Percentiles rank a stretch among this genome's conserved stretches.
Conservation (phyloP, 768 basidiomycete genomes). For the Termitomyces sp. region DNA sequence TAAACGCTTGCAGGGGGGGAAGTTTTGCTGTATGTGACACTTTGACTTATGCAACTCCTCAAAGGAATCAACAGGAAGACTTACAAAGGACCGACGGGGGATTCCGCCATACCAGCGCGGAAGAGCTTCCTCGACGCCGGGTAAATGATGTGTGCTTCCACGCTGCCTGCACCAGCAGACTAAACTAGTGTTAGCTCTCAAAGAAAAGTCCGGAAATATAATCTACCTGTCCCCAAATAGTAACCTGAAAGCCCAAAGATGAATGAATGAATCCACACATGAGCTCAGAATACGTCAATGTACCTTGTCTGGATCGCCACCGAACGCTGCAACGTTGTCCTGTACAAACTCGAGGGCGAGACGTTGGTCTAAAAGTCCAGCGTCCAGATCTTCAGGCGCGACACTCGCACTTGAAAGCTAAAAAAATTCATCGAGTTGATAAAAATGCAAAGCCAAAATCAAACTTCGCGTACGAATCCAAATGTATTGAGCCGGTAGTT, state of each 20-base stretch:
- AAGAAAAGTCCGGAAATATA: neutral
- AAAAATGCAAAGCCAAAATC: neutral
- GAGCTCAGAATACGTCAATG: neutral
- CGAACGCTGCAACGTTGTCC: neutral
- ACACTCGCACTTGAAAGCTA: slow-evolving; percentile 43
- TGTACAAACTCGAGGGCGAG: neutral
- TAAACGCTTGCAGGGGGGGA: slow-evolving; percentile 38
- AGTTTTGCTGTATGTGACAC: slow-evolving; percentile 36
- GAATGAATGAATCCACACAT: neutral
- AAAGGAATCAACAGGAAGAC: slow-evolving; percentile 6
- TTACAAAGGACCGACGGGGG: slow-evolving; percentile 49
- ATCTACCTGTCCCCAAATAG: slow-evolving; percentile 40
- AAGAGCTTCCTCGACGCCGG: slow-evolving; percentile 33
- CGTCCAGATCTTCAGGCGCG: slow-evolving; percentile 20
- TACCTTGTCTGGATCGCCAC: neutral
- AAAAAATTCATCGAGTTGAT: neutral
- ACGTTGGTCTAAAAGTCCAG: slow-evolving; percentile 18
- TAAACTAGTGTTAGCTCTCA: neutral
- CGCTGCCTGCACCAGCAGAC: slow-evolving; percentile 50
- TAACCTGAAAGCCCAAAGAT: slow-evolving; percentile 30
- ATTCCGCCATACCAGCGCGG: slow-evolving; percentile 48
- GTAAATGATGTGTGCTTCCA: slow-evolving; percentile 41
- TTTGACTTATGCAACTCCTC: neutral
- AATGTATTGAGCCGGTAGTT: slow-evolving; percentile 57
- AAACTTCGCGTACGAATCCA: slow-evolving; percentile 38